Conservation (phyloP, 2,329 filamentous ascomycete genomes). For the Ophiostoma populinum region DNA sequence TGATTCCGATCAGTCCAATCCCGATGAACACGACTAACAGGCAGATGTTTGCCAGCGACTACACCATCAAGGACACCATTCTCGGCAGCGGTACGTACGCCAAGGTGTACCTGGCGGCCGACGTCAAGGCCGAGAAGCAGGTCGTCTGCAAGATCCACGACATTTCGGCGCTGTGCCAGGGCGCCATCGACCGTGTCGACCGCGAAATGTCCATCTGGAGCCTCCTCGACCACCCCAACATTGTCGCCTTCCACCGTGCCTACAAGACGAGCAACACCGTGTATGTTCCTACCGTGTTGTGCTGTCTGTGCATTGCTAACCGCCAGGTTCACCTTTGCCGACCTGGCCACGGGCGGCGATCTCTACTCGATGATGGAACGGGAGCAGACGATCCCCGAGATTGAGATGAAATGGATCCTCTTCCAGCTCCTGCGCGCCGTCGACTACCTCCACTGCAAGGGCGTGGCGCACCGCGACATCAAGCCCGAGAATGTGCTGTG, state of each 20-base stretch:
- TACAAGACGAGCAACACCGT: conserved; percentile 29
- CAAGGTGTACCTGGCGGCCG: conserved; percentile 34
- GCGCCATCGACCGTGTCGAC: conserved; percentile 21
- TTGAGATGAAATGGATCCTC: conserved; percentile 27
- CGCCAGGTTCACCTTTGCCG: conserved; percentile 35
- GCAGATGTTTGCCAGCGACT: conserved; percentile 30
- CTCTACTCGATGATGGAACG: conserved; percentile 30
- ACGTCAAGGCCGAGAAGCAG: conserved; percentile 36
- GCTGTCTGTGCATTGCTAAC: background rate
- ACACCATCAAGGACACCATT: conserved; percentile 27
- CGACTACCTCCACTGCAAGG: conserved; percentile 29
- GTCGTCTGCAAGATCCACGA: conserved; percentile 52
- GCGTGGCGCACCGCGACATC: conserved; percentile 34
- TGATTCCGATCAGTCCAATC: background rate
- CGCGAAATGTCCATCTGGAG: conserved; percentile 36
- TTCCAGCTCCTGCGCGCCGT: conserved; percentile 30
- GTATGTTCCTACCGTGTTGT: conserved; percentile 17
- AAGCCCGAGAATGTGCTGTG: conserved; percentile 38
- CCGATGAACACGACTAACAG: background rate
- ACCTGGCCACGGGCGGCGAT: conserved; percentile 38
- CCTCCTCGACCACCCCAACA: conserved; percentile 38
- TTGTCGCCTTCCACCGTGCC: conserved; percentile 33
- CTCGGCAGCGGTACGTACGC: conserved; percentile 38
- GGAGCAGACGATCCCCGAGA: conserved; percentile 20
- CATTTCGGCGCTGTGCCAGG: conserved; percentile 20